Percentiles rank a stretch among this genome's conserved stretches.
Evolutionary conservation across 768 basidiomycete species (phyloP).

Genomic region (Tremella fuciformis): DNA sequence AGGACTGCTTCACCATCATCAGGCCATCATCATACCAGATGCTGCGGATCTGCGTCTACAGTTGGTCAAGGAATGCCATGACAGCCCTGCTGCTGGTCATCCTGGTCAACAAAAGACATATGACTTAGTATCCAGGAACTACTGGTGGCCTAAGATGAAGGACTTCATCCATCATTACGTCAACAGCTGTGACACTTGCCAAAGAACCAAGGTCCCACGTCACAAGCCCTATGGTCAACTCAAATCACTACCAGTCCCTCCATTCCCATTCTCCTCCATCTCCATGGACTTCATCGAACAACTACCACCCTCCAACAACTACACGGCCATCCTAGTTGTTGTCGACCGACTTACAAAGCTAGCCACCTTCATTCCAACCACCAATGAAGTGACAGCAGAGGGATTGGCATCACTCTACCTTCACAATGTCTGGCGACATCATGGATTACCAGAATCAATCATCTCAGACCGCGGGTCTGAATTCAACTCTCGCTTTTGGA

Average conservation of each 20-base stretch:
- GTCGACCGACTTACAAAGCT: constrained; percentile 54
- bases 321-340: constrained; percentile 54
- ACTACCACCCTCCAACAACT: too few species aligned
- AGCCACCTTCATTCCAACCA: constrained; percentile 55
- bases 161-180: background rate
- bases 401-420: constrained; percentile 32
- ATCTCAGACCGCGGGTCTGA: constrained; percentile 38
- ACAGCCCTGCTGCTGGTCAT: constrained; percentile 55
- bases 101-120: constrained; percentile 53
- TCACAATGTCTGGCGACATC: constrained; percentile 10
- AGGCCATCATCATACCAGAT: background rate
- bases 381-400: constrained; percentile 40
- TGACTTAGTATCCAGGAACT: constrained; percentile 50
- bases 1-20: too few species aligned
- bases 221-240: constrained; percentile 54
- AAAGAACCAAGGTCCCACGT: constrained; percentile 48
- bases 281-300: constrained; percentile 47
- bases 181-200: constrained; percentile 30
- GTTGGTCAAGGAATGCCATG: constrained; percentile 50
- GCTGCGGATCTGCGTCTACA: constrained; percentile 11
- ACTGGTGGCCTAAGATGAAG: constrained; percentile 17
- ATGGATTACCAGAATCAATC: constrained; percentile 39
- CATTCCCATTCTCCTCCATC: constrained; percentile 30
- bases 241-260: too few species aligned
- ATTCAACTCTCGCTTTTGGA: constrained; percentile 47